phyloP scores from a whole-genome alignment of 176 grass and related monocot genomes.

The Rhynchospora pubera region DNA sequence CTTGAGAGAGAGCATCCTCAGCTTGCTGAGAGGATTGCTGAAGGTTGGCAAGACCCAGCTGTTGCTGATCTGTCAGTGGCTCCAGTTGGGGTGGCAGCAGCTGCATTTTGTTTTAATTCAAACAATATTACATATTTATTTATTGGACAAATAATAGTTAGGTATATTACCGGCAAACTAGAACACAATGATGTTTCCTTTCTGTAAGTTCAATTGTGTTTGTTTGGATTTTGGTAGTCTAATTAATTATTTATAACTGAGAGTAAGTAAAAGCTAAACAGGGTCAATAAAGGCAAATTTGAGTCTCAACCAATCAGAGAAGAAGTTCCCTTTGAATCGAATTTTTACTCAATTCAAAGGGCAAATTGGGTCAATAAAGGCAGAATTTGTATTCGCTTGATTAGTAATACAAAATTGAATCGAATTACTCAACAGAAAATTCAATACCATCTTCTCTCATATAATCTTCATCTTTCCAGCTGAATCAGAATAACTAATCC shows the following conservation, averaged over 20 bases:
- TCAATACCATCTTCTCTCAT: not conserved
- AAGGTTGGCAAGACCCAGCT: slow-evolving; percentile 59
- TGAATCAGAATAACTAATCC: not conserved
- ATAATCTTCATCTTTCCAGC: not conserved
- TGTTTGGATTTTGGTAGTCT: not conserved
- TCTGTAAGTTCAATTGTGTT: not conserved
- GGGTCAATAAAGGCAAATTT: not conserved
- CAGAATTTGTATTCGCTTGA: too few species aligned
- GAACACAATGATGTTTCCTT: not conserved
- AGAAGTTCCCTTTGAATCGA: too few species aligned
- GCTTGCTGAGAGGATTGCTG: slow-evolving; percentile 94
- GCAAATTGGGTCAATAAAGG: not conserved
- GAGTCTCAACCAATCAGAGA: too few species aligned
- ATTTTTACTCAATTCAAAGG: not conserved
- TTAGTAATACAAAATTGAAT: not conserved
- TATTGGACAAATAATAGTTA: not conserved
- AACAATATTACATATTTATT: not conserved
- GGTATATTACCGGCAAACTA: not conserved
- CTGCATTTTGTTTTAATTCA: slow-evolving; percentile 26
- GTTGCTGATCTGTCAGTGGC: slow-evolving; percentile 85
- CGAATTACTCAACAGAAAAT: not conserved
- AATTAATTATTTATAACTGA: slow-evolving; percentile 1
- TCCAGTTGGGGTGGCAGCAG: slow-evolving; percentile 79
- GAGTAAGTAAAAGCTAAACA: not conserved
- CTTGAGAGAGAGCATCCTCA: slow-evolving; percentile 94